phyloP scores from a whole-genome alignment of 1,284 basidiomycete species.

The Cutaneotrichosporon mucoides region DNA sequence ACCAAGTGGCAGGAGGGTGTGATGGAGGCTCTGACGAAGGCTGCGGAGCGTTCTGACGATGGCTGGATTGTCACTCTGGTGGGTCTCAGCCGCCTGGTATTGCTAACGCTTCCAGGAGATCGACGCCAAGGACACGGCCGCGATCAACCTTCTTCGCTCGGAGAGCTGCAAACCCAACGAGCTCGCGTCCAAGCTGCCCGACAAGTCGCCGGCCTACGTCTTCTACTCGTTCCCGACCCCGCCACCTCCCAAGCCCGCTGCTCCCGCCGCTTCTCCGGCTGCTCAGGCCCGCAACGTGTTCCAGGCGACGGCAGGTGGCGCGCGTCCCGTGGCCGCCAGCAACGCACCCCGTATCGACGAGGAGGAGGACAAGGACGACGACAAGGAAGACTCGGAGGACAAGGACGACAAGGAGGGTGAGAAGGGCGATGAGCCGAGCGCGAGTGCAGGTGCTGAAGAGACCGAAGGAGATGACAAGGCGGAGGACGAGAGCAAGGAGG shows the following conservation, averaged over 20 bases:
- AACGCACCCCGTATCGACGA: conserved; percentile 16
- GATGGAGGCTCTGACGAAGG: conserved; percentile 59
- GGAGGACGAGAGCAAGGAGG: conserved; percentile 8
- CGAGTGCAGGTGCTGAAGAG: conserved; percentile 2
- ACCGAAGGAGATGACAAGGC: conserved; percentile 3
- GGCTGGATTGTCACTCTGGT: conserved; percentile 64
- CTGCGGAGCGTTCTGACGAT: conserved; percentile 54
- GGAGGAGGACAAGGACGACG: conserved; percentile 7
- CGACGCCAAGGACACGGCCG: conserved; percentile 24
- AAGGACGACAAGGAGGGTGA: conserved; percentile 9
- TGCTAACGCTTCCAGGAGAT: conserved; percentile 30
- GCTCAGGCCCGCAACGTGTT: conserved; percentile 34
- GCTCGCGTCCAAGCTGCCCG: conserved; percentile 48
- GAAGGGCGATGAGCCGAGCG: conserved; percentile 5
- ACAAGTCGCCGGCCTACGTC: conserved; percentile 55
- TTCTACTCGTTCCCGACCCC: conserved; percentile 67
- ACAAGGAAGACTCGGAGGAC: conserved; percentile 9
- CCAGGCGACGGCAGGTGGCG: conserved; percentile 40
- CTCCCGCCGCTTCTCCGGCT: conserved; percentile 9
- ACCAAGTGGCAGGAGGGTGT: conserved; percentile 63
- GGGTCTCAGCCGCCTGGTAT: conserved; percentile 24
- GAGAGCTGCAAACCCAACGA: conserved; percentile 46
- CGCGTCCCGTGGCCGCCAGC: conserved; percentile 22
- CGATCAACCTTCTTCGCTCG: conserved; percentile 35
- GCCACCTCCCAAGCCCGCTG: conserved; percentile 24